A percentile compares a stretch with the other conserved stretches of the same genome.
These are phyloP conservation scores for Ceratobasidium sp. DNA, from an alignment of 1,284 basidiomycete species.

Conservation along the genomic window DNA sequence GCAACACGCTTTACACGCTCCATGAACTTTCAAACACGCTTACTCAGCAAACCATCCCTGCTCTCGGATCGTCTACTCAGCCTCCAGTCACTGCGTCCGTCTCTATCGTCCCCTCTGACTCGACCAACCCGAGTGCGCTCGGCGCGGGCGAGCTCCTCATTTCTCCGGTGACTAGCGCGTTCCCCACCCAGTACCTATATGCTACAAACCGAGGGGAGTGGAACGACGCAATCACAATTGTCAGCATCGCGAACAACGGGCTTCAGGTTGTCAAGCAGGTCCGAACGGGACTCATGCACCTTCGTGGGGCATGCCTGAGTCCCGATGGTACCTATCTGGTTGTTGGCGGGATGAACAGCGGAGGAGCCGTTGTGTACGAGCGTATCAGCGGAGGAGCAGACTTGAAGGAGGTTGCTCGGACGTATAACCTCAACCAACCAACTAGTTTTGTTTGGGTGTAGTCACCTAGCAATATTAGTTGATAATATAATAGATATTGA, in stretches of 20 bases:
- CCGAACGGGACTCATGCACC: conserved; percentile 73
- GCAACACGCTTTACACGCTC: conserved; percentile 69
- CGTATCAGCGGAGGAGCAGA: conserved; percentile 68
- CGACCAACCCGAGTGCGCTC: conserved; percentile 49
- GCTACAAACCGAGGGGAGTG: conserved; percentile 68
- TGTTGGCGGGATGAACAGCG: conserved; percentile 67
- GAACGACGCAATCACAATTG: conserved; percentile 47
- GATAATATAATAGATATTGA: not conserved
- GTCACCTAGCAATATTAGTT: not conserved
- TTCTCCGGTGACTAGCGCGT: conserved; percentile 63
- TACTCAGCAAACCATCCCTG: conserved; percentile 72
- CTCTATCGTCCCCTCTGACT: conserved; percentile 68
- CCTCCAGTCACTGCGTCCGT: conserved; percentile 62
- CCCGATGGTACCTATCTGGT: conserved; percentile 69
- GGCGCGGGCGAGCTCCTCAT: conserved; percentile 55
- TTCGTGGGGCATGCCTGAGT: conserved; percentile 73
- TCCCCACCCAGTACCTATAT: conserved; percentile 71
- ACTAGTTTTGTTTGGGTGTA: conserved; percentile 46
- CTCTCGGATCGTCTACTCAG: conserved; percentile 37
- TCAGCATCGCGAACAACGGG: conserved; percentile 48
- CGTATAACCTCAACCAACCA: conserved; percentile 56
- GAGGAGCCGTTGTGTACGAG: conserved; percentile 69
- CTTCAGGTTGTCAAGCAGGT: conserved; percentile 65
- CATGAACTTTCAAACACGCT: conserved; percentile 76
- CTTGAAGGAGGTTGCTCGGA: conserved; percentile 66